Evolutionary conservation across 441 rosid species (phyloP), one percentile per base, ranked within the genome.

Genomic region (Erodium chrysanthum): DNA sequence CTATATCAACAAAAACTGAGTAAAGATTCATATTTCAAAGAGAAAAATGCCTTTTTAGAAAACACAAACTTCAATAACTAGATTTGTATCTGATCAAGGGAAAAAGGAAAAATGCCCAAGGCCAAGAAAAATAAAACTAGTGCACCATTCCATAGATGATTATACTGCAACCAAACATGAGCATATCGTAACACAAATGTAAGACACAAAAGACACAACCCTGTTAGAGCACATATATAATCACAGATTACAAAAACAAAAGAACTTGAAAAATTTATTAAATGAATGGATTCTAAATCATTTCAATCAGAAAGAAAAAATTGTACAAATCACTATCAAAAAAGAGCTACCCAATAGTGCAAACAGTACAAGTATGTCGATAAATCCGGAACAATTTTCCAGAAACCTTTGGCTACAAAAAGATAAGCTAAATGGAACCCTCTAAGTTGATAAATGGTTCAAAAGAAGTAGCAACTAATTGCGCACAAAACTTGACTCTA

Each of bases 401-500:
- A 59, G 33, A 59, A 58, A 59, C 3, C 15, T 21, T 21, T 21
- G 23, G 64, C 27, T 23, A 22, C 21, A 23, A 17, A 64, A 64
- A 64, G 9, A 35, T 9, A 50, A 50, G 9, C 58, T n/a, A 50
- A 50, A 18, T 7, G 20, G 58, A 18, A 15, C 58, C 58, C 58
- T 17, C 18, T 50, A 48, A 7, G 14, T 8, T 40, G 46, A 40
- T 40, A 40, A 40, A 40, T 40, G 14, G 14, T 25, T 22, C 20
- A 6, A 62, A 62, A 27, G 15, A 31, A 62, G 29, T 5, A 18
- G 64, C 31, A 59, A 59, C 20, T 22, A 59, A 9, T 59, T 21
- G 15, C 31, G 25, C 35, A 60, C 35, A 27, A 25, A 60, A 60
- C 31, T 60, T n/a, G 29, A 66, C 70, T 70, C 69, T 25, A 58